Conservation (phyloP, 345 rosid genomes). For the Melaleuca alternifolia region DNA sequence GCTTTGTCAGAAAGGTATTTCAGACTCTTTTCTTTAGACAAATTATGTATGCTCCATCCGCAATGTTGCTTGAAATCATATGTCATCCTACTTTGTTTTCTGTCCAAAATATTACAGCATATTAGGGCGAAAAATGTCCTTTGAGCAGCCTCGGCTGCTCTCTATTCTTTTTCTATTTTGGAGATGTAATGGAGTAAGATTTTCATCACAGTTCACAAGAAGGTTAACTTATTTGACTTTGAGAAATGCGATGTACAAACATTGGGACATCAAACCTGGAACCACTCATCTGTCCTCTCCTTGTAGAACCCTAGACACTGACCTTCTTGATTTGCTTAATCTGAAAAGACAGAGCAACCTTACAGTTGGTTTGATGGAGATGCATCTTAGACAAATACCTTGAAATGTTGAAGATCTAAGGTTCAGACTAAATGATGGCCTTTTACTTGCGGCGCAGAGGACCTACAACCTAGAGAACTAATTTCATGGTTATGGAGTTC, state of each 20-base stretch:
- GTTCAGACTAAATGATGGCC: background rate
- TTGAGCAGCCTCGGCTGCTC: background rate
- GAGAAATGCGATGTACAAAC: background rate
- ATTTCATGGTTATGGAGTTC: background rate
- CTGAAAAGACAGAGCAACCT: background rate
- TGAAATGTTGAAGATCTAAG: background rate
- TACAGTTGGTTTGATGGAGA: background rate
- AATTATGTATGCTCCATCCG: background rate
- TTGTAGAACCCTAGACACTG: background rate
- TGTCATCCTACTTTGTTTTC: background rate
- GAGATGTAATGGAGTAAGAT: background rate
- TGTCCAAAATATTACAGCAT: background rate
- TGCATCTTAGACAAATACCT: background rate
- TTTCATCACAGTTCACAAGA: background rate
- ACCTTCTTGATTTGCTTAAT: background rate
- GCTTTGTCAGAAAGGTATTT: slow-evolving; percentile 25
- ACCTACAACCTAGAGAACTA: background rate
- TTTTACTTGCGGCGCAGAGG: background rate
- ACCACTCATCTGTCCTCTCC: background rate
- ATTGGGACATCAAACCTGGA: background rate
- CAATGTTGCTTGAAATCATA: background rate
- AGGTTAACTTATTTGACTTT: background rate
- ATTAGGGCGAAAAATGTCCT: background rate
- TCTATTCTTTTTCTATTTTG: background rate
- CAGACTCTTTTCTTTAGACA: background rate